phyloP scores from a whole-genome alignment of 2,329 filamentous ascomycete species.

The Geosmithia flava region DNA sequence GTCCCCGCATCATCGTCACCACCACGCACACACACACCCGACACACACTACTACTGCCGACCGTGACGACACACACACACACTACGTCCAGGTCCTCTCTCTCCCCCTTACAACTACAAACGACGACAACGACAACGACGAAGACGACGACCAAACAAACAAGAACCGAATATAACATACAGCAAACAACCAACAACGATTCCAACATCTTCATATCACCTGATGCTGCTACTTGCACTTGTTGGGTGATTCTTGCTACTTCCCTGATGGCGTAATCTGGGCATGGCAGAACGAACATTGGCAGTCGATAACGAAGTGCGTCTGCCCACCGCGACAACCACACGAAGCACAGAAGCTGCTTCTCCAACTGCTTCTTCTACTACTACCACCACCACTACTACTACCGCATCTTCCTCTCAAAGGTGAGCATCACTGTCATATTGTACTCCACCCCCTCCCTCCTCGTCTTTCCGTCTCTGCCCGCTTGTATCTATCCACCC shows the following conservation, averaged over 20 bases:
- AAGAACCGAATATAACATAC: too few species aligned
- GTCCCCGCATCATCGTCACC: background rate
- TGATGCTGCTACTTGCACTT: background rate
- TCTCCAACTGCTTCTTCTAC: background rate
- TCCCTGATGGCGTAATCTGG: slow-evolving; percentile 52
- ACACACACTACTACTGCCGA: background rate
- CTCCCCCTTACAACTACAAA: background rate
- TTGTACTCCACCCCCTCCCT: too few species aligned
- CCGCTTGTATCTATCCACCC: too few species aligned
- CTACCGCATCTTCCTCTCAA: too few species aligned
- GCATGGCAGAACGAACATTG: slow-evolving; percentile 53
- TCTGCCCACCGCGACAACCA: slow-evolving; percentile 28
- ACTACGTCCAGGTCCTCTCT: background rate
- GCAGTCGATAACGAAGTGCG: slow-evolving; percentile 43
- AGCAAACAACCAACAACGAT: too few species aligned
- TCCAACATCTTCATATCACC: background rate
- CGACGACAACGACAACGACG: too few species aligned
- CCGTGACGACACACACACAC: background rate
- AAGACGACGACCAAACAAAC: too few species aligned
- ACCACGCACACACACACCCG: background rate
- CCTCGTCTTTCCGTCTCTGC: too few species aligned
- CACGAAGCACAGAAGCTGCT: background rate
- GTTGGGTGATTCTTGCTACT: slow-evolving; percentile 16
- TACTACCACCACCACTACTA: too few species aligned
- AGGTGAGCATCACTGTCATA: background rate